Conservation (phyloP, 176 grass and related monocot genomes). For the Rhipidocladum racemiflorum region DNA sequence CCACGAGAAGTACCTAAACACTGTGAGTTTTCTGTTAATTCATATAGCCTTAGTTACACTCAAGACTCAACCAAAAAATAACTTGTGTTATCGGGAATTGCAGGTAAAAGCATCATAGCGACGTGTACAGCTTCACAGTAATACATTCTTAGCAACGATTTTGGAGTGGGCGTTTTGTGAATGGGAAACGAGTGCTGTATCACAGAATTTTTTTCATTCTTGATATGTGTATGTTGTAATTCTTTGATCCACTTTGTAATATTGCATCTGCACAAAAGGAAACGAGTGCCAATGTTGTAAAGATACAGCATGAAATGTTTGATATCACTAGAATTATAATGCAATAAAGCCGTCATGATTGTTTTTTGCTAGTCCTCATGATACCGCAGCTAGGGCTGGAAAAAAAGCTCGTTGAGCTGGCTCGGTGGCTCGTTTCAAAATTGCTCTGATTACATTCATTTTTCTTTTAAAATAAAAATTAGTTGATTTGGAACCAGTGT, state of each 20-base stretch:
- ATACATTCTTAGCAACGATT: slow-evolving; percentile 28
- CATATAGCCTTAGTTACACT: background rate
- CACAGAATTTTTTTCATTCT: background rate
- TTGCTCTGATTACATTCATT: too few species aligned
- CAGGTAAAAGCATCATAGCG: slow-evolving; percentile 62
- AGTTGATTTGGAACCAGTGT: too few species aligned
- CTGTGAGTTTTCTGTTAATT: slow-evolving; percentile 40
- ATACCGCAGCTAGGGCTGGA: background rate
- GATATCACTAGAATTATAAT: background rate
- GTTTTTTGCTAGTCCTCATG: background rate
- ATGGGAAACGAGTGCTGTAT: slow-evolving; percentile 13
- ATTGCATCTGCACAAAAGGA: slow-evolving; percentile 17
- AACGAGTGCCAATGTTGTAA: slow-evolving; percentile 11
- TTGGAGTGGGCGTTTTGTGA: background rate
- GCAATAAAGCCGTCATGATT: background rate
- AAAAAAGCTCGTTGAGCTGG: too few species aligned
- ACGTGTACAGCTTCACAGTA: slow-evolving; percentile 9
- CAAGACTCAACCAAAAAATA: background rate
- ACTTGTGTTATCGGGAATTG: slow-evolving; percentile 17
- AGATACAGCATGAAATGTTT: background rate
- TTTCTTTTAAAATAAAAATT: too few species aligned
- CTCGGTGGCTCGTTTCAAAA: too few species aligned
- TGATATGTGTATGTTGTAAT: slow-evolving; percentile 22
- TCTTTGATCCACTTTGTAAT: slow-evolving; percentile 27
- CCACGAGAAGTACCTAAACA: slow-evolving; percentile 77